Conservation (phyloP, 2,329 filamentous ascomycete species). For the Sordariomycetes sp. region DNA sequence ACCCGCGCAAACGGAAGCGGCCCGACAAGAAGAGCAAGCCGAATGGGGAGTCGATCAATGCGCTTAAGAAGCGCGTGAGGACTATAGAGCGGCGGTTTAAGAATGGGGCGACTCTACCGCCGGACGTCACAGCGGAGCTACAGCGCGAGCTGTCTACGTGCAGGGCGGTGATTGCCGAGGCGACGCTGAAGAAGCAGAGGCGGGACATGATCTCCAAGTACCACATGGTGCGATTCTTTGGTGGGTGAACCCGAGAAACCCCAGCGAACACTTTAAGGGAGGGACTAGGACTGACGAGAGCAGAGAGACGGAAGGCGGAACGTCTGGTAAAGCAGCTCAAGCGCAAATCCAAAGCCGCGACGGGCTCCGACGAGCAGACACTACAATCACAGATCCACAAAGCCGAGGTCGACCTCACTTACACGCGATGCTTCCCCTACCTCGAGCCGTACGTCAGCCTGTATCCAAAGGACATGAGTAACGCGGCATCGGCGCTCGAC, state of each 20-base stretch:
- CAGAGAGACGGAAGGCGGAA: slow-evolving; percentile 64
- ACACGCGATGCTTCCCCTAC: slow-evolving; percentile 62
- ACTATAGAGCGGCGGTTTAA: slow-evolving; percentile 58
- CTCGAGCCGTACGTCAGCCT: slow-evolving; percentile 60
- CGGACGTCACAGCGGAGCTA: slow-evolving; percentile 55
- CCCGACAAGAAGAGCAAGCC: slow-evolving; percentile 25
- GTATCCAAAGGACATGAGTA: slow-evolving; percentile 33
- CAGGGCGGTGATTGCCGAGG: slow-evolving; percentile 50
- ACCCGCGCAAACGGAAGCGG: background rate
- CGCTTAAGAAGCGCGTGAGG: slow-evolving; percentile 61
- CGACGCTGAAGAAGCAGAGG: slow-evolving; percentile 49
- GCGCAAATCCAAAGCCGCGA: slow-evolving; percentile 41
- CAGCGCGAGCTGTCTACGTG: slow-evolving; percentile 62
- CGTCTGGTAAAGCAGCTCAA: slow-evolving; percentile 55
- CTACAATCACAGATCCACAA: slow-evolving; percentile 52
- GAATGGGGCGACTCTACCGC: slow-evolving; percentile 51
- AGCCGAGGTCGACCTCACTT: slow-evolving; percentile 65
- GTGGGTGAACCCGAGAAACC: slow-evolving; percentile 30
- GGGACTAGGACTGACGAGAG: background rate
- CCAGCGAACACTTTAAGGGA: background rate
- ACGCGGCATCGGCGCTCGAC: slow-evolving; percentile 30
- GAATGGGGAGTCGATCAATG: slow-evolving; percentile 40
- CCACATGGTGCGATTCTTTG: slow-evolving; percentile 78
- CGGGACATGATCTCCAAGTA: slow-evolving; percentile 67
- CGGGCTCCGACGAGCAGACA: slow-evolving; percentile 38